These are phyloP conservation scores for Melaleuca alternifolia DNA, from an alignment of 345 rosid genomes.

Conservation along the genomic window DNA sequence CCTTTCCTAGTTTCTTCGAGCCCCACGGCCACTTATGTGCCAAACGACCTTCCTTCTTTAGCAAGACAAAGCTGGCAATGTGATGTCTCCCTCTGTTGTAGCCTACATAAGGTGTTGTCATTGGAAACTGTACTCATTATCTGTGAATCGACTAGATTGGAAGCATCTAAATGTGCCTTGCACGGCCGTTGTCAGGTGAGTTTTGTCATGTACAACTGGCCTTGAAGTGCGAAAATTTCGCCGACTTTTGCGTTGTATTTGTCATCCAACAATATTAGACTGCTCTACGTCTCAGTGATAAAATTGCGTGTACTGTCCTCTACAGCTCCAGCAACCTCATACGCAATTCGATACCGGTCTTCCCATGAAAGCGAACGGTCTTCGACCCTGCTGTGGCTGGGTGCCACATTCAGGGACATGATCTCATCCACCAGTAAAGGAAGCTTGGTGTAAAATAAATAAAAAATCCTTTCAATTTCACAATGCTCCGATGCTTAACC, in stretches of 20 bases:
- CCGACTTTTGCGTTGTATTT: conserved; percentile 2
- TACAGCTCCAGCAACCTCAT: conserved; percentile 22
- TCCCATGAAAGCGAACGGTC: conserved; percentile 6
- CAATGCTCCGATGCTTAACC: conserved; percentile 18
- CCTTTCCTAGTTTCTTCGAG: conserved; percentile 1
- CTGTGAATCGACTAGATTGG: conserved; percentile 5
- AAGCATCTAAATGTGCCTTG: conserved; percentile 9
- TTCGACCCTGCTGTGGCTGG: conserved; percentile 2
- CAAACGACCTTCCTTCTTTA: background rate
- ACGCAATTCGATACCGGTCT: conserved; percentile 13
- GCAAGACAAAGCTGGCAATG: background rate
- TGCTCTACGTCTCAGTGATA: conserved; percentile 23
- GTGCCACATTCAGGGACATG: conserved; percentile 10
- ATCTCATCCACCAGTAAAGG: conserved; percentile 11
- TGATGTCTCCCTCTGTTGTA: background rate
- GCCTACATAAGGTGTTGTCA: background rate
- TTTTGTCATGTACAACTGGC: conserved; percentile 2
- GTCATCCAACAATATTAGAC: conserved; percentile 17
- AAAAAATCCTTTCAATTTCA: conserved; percentile 13
- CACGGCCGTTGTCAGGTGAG: conserved; percentile 6
- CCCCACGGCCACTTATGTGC: background rate
- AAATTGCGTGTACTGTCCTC: conserved; percentile 16
- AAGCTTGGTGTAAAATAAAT: conserved; percentile 13
- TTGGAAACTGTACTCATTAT: conserved; percentile 3
- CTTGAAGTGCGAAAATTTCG: conserved; percentile 5